These are phyloP conservation scores for Lactifluus echinatus DNA, from an alignment of 768 basidiomycete genomes.

Conservation along the genomic window DNA sequence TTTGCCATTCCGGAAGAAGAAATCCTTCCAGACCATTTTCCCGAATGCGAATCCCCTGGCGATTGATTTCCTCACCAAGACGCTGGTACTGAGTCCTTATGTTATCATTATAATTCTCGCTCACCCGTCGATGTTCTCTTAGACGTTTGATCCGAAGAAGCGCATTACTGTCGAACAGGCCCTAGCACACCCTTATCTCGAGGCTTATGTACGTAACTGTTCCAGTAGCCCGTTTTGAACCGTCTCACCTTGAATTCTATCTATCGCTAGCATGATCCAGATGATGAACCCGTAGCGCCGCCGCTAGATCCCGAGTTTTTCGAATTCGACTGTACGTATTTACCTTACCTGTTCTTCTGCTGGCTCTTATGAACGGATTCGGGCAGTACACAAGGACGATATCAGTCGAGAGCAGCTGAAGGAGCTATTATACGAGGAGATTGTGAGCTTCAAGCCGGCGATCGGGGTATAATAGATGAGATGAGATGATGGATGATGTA, in stretches of 20 bases:
- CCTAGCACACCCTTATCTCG: conserved; percentile 88
- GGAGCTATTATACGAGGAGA: conserved; percentile 89
- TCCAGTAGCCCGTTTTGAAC: not conserved
- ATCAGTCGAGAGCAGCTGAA: conserved; percentile 95
- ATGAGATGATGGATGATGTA: too few relatives aligned
- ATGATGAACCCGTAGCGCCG: conserved; percentile 92
- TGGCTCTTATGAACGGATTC: not conserved
- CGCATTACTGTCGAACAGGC: conserved; percentile 92
- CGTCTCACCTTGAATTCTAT: not conserved
- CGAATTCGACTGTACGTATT: conserved; percentile 80
- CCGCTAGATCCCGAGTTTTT: conserved; percentile 97
- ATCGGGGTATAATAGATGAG: too few relatives aligned
- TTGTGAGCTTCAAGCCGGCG: conserved; percentile 76
- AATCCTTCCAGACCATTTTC: conserved; percentile 77
- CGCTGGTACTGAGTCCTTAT: conserved; percentile 50
- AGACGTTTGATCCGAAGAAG: conserved; percentile 98
- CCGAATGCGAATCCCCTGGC: conserved; percentile 83
- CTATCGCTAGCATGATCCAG: conserved; percentile 70
- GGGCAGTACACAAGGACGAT: conserved; percentile 84
- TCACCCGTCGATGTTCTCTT: not conserved
- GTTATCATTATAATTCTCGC: not conserved
- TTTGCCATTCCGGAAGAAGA: conserved; percentile 84
- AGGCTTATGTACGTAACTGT: conserved; percentile 66
- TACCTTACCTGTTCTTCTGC: not conserved
- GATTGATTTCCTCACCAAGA: conserved; percentile 72